Evolutionary conservation across 2,329 filamentous ascomycete genomes (phyloP), one percentile per base, ranked within the genome.

Genomic region (Penicillium sp.): DNA sequence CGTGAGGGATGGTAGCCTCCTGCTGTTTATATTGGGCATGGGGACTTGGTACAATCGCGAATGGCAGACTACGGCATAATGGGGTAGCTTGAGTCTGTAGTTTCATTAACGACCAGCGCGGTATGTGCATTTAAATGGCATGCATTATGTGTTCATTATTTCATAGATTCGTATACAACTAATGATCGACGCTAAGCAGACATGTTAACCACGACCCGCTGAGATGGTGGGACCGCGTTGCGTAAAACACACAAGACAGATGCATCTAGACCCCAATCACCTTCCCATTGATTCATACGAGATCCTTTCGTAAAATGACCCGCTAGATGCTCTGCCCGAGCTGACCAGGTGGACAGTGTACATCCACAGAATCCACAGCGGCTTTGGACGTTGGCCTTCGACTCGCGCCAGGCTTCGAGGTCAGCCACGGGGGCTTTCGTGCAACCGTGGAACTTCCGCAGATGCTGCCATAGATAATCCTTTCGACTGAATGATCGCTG

Each of bases 401-500:
- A 75, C 8, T 75, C 75, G 65, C 82, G 82, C 82, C 83, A 86
- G 5, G 68, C 70, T 8, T 84, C 79, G 73, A 85, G 77, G 47
- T 78, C 77, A 60, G 81, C 73, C 36, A 75, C 72, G 10, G 77
- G 75, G 2, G 65, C 70, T 68, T 81, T 78, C 26, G 78, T 80
- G 59, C 80, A 82, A 31, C 73, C 73, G 55, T 72, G 84, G 76
- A 77, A 84, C 76, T 63, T 84, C 66, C 80, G 77, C 22, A 84
- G 65, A 66, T 84, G 82, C 60, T 84, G 82, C 58, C 80, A 76
- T 1, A 84, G 69, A 61, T 84, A 80, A 58, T 84, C 82, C 65
- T 84, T 84, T 10, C 82, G 75, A 57, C 78, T 81, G 65, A 84
- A 84, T 0, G 82, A 84, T 9, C 83, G 77, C 42, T 42, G 80